Evolutionary conservation across 495 filamentous ascomycete genomes (phyloP).

Genomic region (Viridothelium virens): DNA sequence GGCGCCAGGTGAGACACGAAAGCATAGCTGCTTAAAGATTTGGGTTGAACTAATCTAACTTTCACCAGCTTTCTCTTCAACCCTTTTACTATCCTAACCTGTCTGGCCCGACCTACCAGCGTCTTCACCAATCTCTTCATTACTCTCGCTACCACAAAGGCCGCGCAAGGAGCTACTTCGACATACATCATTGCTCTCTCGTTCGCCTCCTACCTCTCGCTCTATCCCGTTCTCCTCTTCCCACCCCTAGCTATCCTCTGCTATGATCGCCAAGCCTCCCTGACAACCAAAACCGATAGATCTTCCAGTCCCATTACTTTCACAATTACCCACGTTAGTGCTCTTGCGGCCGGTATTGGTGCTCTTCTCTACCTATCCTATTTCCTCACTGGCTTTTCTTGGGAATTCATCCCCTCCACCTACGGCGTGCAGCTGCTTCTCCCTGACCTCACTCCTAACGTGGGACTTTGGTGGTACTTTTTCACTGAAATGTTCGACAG

Average conservation of each 20-base stretch:
- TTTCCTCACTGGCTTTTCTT: conserved; percentile 67
- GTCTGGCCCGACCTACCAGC: conserved; percentile 82
- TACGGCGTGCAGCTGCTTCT: conserved; percentile 88
- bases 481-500: conserved; percentile 99
- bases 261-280: conserved; percentile 53
- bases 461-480: conserved; percentile 99
- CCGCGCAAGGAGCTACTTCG: conserved; percentile 62
- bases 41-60: not conserved
- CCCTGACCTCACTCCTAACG: conserved; percentile 88
- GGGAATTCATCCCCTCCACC: conserved; percentile 77
- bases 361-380: conserved; percentile 62
- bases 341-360: conserved; percentile 38
- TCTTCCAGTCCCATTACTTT: conserved; percentile 19
- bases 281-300: conserved; percentile 1
- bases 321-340: conserved; percentile 11
- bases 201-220: conserved; percentile 80
- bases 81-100: conserved; percentile 88
- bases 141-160: conserved; percentile 73
- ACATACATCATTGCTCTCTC: conserved; percentile 79
- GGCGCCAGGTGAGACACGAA: conserved; percentile 59
- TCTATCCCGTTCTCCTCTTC: conserved; percentile 82
- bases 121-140: conserved; percentile 87
- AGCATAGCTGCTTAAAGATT: no score
- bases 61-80: conserved; percentile 75
- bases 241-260: conserved; percentile 74